phyloP scores from a whole-genome alignment of 352 stramenopile genomes.

The Phytophthora pluvialis region DNA sequence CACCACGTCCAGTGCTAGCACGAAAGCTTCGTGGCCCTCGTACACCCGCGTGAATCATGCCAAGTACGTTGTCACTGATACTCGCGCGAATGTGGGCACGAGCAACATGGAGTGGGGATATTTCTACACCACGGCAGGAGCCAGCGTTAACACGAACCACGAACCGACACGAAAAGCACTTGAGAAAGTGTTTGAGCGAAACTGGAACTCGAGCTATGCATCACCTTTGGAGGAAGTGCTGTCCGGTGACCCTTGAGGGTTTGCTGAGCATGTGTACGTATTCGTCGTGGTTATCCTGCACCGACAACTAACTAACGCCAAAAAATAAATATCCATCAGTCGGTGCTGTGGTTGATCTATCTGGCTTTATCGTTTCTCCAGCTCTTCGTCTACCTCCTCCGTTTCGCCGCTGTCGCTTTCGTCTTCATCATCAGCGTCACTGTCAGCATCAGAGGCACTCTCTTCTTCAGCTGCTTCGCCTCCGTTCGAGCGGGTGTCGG shows the following conservation, averaged over 20 bases:
- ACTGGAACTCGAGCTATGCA: constrained; percentile 80
- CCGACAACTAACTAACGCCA: constrained; percentile 3
- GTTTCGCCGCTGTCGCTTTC: constrained; percentile 6
- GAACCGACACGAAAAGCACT: constrained; percentile 56
- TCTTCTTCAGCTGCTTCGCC: constrained; percentile 17
- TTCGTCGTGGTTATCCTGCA: not conserved
- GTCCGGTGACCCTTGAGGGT: not conserved
- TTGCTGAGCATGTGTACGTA: not conserved
- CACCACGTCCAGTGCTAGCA: constrained; percentile 42
- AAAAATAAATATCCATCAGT: constrained; percentile 36
- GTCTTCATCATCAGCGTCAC: constrained; percentile 8
- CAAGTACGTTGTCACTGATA: constrained; percentile 87
- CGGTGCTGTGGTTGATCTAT: constrained; percentile 6
- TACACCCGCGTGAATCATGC: constrained; percentile 87
- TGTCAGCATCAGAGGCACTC: not conserved
- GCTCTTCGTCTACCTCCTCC: constrained; percentile 5
- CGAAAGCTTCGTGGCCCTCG: constrained; percentile 53
- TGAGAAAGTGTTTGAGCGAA: constrained; percentile 70
- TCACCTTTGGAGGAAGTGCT: constrained; percentile 37
- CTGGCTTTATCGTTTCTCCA: constrained; percentile 17
- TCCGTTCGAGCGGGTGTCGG: constrained; percentile 1
- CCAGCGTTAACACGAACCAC: constrained; percentile 83
- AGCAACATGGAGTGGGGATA: constrained; percentile 91
- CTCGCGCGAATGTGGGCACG: constrained; percentile 82
- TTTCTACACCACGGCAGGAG: constrained; percentile 84